A percentile compares a stretch with the other conserved stretches of the same genome.
These are phyloP conservation scores for Salix purpurea DNA, from an alignment of 345 rosid species.

Conservation along the genomic window DNA sequence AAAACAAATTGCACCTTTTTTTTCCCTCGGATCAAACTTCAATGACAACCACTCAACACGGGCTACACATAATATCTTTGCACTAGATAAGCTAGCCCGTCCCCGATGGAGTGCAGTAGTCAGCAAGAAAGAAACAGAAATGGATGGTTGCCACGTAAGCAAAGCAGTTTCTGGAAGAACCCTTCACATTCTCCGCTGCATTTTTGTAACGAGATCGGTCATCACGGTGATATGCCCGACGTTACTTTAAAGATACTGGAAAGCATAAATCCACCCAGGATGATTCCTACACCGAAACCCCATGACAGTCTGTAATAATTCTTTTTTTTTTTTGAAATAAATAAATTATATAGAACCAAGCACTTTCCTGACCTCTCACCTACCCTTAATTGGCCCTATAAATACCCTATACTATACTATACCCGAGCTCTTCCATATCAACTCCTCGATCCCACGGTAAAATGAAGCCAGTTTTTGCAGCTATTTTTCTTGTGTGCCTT, in stretches of 20 bases:
- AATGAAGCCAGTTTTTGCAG: conserved; percentile 30
- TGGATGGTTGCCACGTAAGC: background rate
- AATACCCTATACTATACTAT: background rate
- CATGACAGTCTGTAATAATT: conserved; percentile 24
- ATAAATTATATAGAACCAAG: background rate
- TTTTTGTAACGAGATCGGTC: too few species aligned
- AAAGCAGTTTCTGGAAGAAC: too few species aligned
- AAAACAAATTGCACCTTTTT: too few species aligned
- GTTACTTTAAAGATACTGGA: too few species aligned
- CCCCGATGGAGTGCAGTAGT: background rate
- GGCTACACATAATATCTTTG: background rate
- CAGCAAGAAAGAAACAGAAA: background rate
- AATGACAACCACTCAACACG: too few species aligned
- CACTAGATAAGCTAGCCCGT: background rate
- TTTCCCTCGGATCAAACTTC: too few species aligned
- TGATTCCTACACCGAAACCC: background rate
- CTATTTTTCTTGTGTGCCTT: conserved; percentile 34
- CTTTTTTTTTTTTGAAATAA: background rate
- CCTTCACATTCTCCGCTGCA: too few species aligned
- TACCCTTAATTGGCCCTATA: conserved; percentile 23
- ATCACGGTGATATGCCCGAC: too few species aligned
- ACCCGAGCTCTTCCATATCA: background rate
- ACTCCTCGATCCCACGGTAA: background rate
- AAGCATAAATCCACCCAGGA: too few species aligned
- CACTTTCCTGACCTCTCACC: conserved; percentile 14